A percentile compares a stretch with the other conserved stretches of the same genome.
Evolutionary conservation across 768 basidiomycete genomes (phyloP).

Genomic region (Pleurotus sapidus): DNA sequence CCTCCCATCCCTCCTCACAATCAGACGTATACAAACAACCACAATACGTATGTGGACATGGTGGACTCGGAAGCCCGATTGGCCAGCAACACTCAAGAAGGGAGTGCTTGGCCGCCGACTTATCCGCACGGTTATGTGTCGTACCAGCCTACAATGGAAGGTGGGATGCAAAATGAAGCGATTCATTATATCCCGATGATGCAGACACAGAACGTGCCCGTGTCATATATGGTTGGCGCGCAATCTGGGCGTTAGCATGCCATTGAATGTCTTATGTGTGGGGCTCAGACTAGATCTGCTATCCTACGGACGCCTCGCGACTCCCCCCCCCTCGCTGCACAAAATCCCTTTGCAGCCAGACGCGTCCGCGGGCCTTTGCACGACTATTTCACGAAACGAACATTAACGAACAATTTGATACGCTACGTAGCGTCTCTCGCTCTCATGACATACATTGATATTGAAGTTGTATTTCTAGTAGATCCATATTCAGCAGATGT

Average conservation of each 20-base stretch:
- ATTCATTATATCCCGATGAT: conserved; percentile 1
- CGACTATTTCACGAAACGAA: too few species aligned
- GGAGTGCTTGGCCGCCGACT: conserved; percentile 3
- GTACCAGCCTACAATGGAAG: not conserved
- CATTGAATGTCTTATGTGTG: too few species aligned
- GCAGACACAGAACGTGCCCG: not conserved
- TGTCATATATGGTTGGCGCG: not conserved
- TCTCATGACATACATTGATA: not conserved
- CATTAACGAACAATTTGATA: too few species aligned
- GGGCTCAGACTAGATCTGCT: too few species aligned
- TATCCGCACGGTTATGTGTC: conserved; percentile 4
- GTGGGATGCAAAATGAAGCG: not conserved
- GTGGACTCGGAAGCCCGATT: conserved; percentile 1
- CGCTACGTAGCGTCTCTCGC: not conserved
- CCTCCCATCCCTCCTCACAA: not conserved
- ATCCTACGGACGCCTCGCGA: too few species aligned
- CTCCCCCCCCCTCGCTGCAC: too few species aligned
- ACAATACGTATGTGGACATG: not conserved
- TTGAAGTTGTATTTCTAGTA: not conserved
- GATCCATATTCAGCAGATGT: not conserved
- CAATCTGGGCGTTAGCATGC: not conserved
- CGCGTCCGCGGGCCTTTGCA: too few species aligned
- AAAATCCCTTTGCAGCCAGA: too few species aligned
- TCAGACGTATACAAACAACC: too few species aligned
- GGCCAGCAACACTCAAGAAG: not conserved